Base-by-base conservation (phyloP, 1,284 basidiomycete species). In the Ceratobasidium sp. region DNA sequence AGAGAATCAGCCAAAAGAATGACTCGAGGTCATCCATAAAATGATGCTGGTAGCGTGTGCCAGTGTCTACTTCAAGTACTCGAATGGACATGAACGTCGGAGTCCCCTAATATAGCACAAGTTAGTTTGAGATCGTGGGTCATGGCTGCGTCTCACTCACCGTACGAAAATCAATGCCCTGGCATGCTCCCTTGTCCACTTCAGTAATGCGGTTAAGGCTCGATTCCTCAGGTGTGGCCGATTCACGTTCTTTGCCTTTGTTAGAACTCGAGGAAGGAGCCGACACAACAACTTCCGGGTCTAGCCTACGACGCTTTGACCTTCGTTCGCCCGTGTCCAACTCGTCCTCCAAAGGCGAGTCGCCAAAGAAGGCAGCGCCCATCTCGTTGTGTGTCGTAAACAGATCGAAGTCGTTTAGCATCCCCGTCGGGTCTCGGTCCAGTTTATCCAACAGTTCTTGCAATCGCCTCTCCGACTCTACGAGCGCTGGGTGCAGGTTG, bases 31-130 rank as follows among this genome's bases (percentile, higher is more conserved):
- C n/a, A n/a, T n/a, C n/a, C n/a, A n/a, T n/a, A n/a, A n/a, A n/a
- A n/a, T n/a, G 41, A 41, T 64, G 62, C 19, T 39, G 39, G 41
- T 43, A 63, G 5, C 19, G 49, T 24, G 14, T 34, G 27, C 64
- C 64, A 41, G 29, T 19, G 8, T 51, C 53, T n/a, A 27, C 46
- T 5, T 14, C 11, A 4, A 46, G 24, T 11, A 63, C 39, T 14
- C 41, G 61, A 19, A 46, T 22, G 22, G 61, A 63, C 61, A 63
- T 63, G 24, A 63, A 63, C 13, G 61, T 39, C 14, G 61, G 61
- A 11, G 61, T 63, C 41, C 61, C 61, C 61, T 63, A 39, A 46
- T 14, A 16, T 8, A 39, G 6, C 22, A 2, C 14, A 19, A 1
- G 39, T 46, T 63, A 27, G 41, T 24, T 6, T 14, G 24, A 46